Base-by-base conservation (phyloP, 2,329 filamentous ascomycete genomes). In the Aspergillus quadricinctus region DNA sequence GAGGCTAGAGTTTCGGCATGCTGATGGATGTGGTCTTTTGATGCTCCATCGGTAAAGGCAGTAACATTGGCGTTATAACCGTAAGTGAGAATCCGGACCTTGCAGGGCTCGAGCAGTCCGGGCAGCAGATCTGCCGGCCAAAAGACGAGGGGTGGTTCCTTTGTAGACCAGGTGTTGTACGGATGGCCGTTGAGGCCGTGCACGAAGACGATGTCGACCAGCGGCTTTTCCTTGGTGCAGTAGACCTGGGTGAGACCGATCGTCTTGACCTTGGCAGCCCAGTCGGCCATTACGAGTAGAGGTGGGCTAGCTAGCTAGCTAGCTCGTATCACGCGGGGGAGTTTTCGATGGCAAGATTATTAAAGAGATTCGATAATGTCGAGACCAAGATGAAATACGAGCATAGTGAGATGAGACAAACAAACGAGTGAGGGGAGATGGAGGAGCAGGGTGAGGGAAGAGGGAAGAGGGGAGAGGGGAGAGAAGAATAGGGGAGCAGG, bases 101-200 rank as follows among this genome's bases (percentile, higher is more conserved):
- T 81, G 10, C 78, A 77, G 9, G 78, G 75, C 53, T 78, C 80
- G 17, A 90, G 75, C 2, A 86, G 80, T 1, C 74, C 68, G 0
- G 88, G 87, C 1, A 91, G 78, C 14, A 91, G 78, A 59, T 90
- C 84, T 11, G 78, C 74, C 0, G 88, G 88, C 88, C 88, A 91
- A 72, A 87, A 90, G 29, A 83, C 77, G 41, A 79, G 80, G 7
- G 60, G 46, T n/a, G n/a, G n/a, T 21, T 56, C 55, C 27, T 75
- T 73, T n/a, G 77, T 75, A 1, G 77, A 77, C 80, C 88, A 90
- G 48, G 87, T 88, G 59, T 80, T 79, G 49, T 83, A 75, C 0
- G 88, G 86, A 25, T 84, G 75, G 31, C 88, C 88, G 69, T 89
- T 89, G 45, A 82, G 80, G 37, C 88, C 88, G 65, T 90, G 88